Evolutionary conservation across 177 flowering plant genomes (phyloP), one percentile per base, ranked within the genome.

Genomic region (Vitis hybrid): DNA sequence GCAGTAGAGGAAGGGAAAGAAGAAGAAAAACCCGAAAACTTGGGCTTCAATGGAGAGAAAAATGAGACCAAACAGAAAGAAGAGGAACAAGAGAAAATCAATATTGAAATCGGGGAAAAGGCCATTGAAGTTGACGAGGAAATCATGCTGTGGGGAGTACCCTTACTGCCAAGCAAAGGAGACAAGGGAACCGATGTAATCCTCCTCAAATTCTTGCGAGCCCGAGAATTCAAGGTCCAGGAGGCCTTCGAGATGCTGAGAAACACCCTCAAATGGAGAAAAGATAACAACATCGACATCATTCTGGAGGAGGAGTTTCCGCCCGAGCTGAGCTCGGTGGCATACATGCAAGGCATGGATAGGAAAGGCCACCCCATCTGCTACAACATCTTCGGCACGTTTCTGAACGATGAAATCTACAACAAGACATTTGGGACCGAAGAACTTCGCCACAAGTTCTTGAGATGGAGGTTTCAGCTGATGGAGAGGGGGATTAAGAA

Each of bases 201-300:
- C 48, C 81, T 88, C 11, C 56, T 86, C 66, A 88, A 88, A 77
- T 86, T 88, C 76, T 67, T 88, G 32, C 76, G 83, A 19, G 91
- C 89, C 19, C 74, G 87, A 23, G 91, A 88, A 6, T 86, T 84
- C 68, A 88, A 68, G 69, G 86, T 78, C 40, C 64, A 75, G 49
- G 89, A 88, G 9, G 82, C 91, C 5, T 75, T 78, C 12, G 82
- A 83, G 61, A 86, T 88, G 91, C 74, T 88, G 40, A 75, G 26
- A 26, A 83, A 67, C 23, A 83, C 87, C 40, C 78, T 88, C 8
- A 66, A 62, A 21, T 88, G 91, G 91, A 66, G 87, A 74, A 77
- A 77, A 60, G 81, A 80, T 8, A 56, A 45, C 65, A 76, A 72
- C 23, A 77, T 76, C 4, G 85, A 83, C 48, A 71, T 80, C 21